Evolutionary conservation across 441 rosid genomes (phyloP).

Genomic region (Bruguiera hainesii): DNA sequence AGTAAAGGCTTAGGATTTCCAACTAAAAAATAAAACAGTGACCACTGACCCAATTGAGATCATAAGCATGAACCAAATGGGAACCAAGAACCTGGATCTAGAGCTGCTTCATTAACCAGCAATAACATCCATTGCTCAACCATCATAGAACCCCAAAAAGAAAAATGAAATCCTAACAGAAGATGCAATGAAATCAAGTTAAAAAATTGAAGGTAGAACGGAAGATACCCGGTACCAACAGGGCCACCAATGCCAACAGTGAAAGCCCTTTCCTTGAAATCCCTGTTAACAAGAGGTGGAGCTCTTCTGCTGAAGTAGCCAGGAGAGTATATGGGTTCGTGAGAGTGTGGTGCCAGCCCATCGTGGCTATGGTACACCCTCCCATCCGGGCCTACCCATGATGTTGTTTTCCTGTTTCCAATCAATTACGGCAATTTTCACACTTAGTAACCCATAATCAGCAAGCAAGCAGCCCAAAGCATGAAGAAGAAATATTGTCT

Average conservation of each 20-base stretch:
- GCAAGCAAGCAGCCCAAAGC: neutral
- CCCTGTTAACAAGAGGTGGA: constrained; percentile 64
- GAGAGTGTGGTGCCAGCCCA: constrained; percentile 94
- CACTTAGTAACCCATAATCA: neutral
- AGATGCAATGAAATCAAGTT: neutral
- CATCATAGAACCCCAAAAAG: too few relatives aligned
- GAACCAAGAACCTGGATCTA: too few relatives aligned
- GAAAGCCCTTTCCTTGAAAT: constrained; percentile 90
- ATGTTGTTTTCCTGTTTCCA: constrained; percentile 30
- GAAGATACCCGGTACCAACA: constrained; percentile 88
- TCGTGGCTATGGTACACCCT: constrained; percentile 92
- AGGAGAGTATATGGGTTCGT: constrained; percentile 95
- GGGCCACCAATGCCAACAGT: constrained; percentile 98
- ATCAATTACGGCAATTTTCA: neutral
- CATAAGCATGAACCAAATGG: too few relatives aligned
- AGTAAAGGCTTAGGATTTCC: too few relatives aligned
- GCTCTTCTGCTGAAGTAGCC: constrained; percentile 92
- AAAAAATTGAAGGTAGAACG: neutral
- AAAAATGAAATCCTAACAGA: neutral
- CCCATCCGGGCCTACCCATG: constrained; percentile 83
- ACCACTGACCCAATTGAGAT: too few relatives aligned
- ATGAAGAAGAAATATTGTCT: constrained; percentile 1
- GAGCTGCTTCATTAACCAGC: too few relatives aligned
- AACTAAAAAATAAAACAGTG: too few relatives aligned
- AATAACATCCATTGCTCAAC: too few relatives aligned